Evolutionary conservation across 2,329 filamentous ascomycete species (phyloP), one percentile per base, ranked within the genome.

Genomic region (Phyllosticta ampelicida): DNA sequence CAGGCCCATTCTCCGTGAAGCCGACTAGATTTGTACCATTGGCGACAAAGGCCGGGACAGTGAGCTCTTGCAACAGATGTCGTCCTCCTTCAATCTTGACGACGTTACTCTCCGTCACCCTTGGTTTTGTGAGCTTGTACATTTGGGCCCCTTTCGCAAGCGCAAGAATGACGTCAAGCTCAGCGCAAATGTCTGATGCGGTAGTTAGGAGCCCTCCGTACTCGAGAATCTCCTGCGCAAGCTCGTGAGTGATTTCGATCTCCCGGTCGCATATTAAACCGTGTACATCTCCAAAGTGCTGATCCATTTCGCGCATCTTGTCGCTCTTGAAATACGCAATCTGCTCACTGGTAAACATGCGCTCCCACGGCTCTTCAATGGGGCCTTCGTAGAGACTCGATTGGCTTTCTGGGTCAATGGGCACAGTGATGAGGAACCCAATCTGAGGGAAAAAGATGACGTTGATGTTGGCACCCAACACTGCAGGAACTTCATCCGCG

Each of bases 381-480:
- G 75, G 68, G 0, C 88, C 88, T 63, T 83, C 78, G 63, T 86
- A 91, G 10, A 81, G 74, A 0, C 82, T 80, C 52, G 78, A 74
- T 0, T 83, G 82, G 1, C 80, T 83, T 1, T 76, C 69, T 13
- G 77, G 73, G 63, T 90, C 81, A 3, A 85, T 71, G 1, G 80
- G 80, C 16, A 95, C 84, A 0, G 86, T 84, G 2, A 90, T 87
- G 44, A 96, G 80, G 67, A 96, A 99, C 0, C 94, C 94, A 44
- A 96, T 82, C 66, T 96, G 90, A 0, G 91, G 92, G 61, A 95
- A 87, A 69, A 94, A 96, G 18, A 94, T 86, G 62, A 95, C 95
- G 57, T 91, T 91, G 30, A 86, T 70, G 11, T 78, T 74, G 2
- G 71, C 66, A 20, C 77, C 73, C 1, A 80, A 70, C 18, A 79